Evolutionary conservation across 306 rosid species (phyloP).

Genomic region (Cicer pinnatifidum): DNA sequence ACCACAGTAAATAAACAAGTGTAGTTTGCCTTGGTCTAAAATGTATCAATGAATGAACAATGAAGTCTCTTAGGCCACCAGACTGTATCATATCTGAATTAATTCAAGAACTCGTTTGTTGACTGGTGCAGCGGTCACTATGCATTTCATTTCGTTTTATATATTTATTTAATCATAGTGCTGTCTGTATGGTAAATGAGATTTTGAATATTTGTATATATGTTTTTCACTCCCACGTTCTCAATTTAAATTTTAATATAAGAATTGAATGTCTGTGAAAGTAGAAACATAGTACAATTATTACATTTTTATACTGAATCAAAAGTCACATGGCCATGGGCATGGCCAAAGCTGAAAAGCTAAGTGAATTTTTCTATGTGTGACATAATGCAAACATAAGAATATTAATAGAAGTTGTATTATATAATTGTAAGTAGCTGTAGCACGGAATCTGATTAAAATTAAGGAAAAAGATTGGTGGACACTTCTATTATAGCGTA

Average conservation of each 20-base stretch:
- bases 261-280: constrained; percentile 25
- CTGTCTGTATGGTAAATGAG: not conserved
- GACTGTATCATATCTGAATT: not conserved
- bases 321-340: constrained; percentile 1
- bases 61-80: not conserved
- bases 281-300: constrained; percentile 4
- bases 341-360: constrained; percentile 26
- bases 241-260: constrained; percentile 12
- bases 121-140: constrained; percentile 16
- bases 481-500: too few species aligned
- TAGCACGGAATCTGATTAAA: not conserved
- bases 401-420: not conserved
- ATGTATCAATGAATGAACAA: not conserved
- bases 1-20: constrained; percentile 8
- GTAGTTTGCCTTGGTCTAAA: not conserved
- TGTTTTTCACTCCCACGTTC: constrained; percentile 38
- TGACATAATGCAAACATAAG: not conserved
- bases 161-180: constrained; percentile 2
- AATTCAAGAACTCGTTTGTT: not conserved
- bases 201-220: not conserved
- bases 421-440: not conserved
- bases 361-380: not conserved
- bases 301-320: constrained; percentile 1
- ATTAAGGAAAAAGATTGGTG: not conserved
- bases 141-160: not conserved